Base-by-base conservation (phyloP, 331 rosid genomes). In the Rosa hybrid region DNA sequence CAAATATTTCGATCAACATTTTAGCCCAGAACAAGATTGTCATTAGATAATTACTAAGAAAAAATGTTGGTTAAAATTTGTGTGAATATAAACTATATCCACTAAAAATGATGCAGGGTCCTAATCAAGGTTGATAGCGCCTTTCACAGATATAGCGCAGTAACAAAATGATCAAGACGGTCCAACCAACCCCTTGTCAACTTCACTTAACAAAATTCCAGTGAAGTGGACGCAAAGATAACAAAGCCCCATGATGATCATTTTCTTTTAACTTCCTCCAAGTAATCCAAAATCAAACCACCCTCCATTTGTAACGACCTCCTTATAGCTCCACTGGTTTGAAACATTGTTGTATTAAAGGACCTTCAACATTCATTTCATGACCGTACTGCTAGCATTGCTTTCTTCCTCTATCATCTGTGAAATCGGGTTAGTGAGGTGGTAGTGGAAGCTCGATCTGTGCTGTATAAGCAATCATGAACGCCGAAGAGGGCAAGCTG, bases 191-290 rank as follows among this genome's bases (percentile, higher is more conserved):
- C 68, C 39, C 74, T 38, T 88, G 97, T 92, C 92, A 89, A 90
- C 94, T 79, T 92, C 97, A 85, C 84, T 86, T 81, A 90, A 91
- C 97, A 76, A 88, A 82, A 91, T 81, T 87, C 86, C 34, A 92
- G 98, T 94, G 94, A 90, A 94, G 97, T 94, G 97, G 89, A 94
- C 98, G 98, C 97, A 71, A 94, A 92, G 97, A 79, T 65, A 86
- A 92, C 72, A 41, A 68, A 76, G 81, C 85, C 59, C 77, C 57
- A 34, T 34, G 75, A 77, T 87, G 68, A 86, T 88, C 27, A 8
- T 51, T 57, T 63, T 60, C 14, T 57, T 62, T 72, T 11, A 54
- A 38, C 57, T 46, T 60, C 72, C 44, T 65, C 68, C 72, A 46
- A 62, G 73, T 49, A 64, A 76, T 49, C 45, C 13, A 27, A 45